phyloP scores from a whole-genome alignment of 768 basidiomycete genomes.

The Kwoniella dendrophila region DNA sequence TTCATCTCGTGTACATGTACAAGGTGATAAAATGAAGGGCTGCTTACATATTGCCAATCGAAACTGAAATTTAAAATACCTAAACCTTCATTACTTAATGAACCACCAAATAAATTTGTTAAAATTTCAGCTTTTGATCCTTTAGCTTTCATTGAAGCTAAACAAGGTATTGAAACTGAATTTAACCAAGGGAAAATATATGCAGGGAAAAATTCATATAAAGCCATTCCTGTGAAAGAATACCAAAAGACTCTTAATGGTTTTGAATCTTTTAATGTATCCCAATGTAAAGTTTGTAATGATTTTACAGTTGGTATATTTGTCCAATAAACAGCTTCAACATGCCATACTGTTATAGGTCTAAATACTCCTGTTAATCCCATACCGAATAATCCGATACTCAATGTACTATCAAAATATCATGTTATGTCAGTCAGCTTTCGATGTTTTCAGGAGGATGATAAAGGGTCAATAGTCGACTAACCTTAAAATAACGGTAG shows the following conservation, averaged over 20 bases:
- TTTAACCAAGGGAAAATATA: slow-evolving; percentile 38
- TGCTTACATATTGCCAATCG: slow-evolving; percentile 27
- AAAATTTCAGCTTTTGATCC: background rate
- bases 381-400: slow-evolving; percentile 58
- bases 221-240: slow-evolving; percentile 22
- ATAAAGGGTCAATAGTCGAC: background rate
- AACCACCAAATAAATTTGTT: slow-evolving; percentile 21
- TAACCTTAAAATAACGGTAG: slow-evolving; percentile 65
- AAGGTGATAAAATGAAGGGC: background rate
- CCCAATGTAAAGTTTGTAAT: slow-evolving; percentile 34
- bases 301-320: slow-evolving; percentile 25
- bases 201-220: slow-evolving; percentile 38
- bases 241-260: slow-evolving; percentile 19
- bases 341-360: slow-evolving; percentile 62
- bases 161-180: slow-evolving; percentile 17
- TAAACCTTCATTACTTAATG: slow-evolving; percentile 19
- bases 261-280: slow-evolving; percentile 17
- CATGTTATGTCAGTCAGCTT: background rate
- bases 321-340: slow-evolving; percentile 31
- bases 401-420: background rate
- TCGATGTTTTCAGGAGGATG: background rate
- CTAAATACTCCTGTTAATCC: slow-evolving; percentile 66
- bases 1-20: too few relatives aligned
- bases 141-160: slow-evolving; percentile 12
- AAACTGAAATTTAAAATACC: slow-evolving; percentile 14